Evolutionary conservation across 1,284 basidiomycete genomes (phyloP).

Genomic region (Ustilago lituana): DNA sequence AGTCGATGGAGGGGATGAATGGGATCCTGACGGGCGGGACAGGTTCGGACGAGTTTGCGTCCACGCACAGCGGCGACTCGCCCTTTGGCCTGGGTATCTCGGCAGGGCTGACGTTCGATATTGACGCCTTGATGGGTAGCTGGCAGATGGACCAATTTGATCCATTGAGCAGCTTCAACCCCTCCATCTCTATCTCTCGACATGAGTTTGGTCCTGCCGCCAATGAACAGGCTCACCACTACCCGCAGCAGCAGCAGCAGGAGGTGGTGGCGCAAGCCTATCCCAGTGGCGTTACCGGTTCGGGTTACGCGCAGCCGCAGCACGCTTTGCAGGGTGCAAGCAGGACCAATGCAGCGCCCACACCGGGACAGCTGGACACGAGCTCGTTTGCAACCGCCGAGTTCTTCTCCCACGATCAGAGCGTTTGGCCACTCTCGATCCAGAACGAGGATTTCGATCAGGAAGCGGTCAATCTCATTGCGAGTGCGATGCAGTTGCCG

Average conservation of each 20-base stretch:
- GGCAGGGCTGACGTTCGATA: constrained; percentile 43
- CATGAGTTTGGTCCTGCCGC: not conserved
- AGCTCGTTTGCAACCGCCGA: constrained; percentile 41
- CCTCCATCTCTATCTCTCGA: constrained; percentile 1
- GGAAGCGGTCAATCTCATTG: constrained; percentile 40
- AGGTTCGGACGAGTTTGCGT: constrained; percentile 35
- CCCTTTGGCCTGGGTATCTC: constrained; percentile 47
- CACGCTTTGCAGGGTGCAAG: no score
- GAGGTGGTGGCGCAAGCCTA: no score
- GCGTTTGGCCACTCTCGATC: constrained; percentile 42
- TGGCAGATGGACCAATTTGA: constrained; percentile 41
- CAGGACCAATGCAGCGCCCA: no score
- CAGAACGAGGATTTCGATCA: constrained; percentile 49
- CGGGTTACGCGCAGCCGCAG: no score
- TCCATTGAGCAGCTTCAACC: constrained; percentile 17
- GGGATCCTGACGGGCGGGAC: constrained; percentile 22
- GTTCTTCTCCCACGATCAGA: constrained; percentile 48
- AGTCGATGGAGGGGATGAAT: constrained; percentile 18
- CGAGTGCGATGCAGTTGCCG: constrained; percentile 40
- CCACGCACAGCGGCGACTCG: constrained; percentile 38
- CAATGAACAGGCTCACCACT: not conserved
- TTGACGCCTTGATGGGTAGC: constrained; percentile 43
- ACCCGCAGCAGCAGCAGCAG: constrained; percentile 6
- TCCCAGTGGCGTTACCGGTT: no score
- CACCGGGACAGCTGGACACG: constrained; percentile 40